Evolutionary conservation across 768 basidiomycete species (phyloP).

Genomic region (Kwoniella bestiolae): DNA sequence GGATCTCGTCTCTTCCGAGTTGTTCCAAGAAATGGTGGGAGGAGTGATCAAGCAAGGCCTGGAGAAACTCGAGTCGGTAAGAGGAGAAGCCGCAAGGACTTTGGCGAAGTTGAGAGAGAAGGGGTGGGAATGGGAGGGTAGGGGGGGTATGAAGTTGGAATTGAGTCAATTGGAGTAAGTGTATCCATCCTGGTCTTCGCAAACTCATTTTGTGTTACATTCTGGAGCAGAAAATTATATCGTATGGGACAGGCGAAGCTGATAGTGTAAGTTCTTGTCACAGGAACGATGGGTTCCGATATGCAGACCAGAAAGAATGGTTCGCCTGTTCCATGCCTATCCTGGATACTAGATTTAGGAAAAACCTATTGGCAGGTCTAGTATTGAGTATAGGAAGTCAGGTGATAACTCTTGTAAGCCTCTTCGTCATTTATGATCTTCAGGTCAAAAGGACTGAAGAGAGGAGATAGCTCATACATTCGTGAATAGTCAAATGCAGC

Average conservation of each 20-base stretch:
- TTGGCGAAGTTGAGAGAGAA: constrained; percentile 15
- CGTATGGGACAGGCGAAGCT: constrained; percentile 1
- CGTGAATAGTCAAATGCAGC: constrained; percentile 31
- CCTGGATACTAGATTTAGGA: constrained; percentile 27
- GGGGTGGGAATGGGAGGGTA: constrained; percentile 20
- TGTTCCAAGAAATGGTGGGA: constrained; percentile 50
- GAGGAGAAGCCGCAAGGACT: constrained; percentile 68
- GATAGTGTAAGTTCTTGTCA: background rate
- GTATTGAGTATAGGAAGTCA: constrained; percentile 80
- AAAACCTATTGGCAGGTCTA: constrained; percentile 63
- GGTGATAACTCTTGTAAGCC: constrained; percentile 79
- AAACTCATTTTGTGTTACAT: too few relatives aligned
- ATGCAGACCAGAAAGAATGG: constrained; percentile 40
- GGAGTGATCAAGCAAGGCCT: constrained; percentile 85
- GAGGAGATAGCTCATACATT: constrained; percentile 83
- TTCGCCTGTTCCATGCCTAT: constrained; percentile 35
- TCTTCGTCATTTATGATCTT: constrained; percentile 1
- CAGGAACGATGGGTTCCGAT: constrained; percentile 33
- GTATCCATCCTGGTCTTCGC: too few relatives aligned
- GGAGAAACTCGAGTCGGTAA: constrained; percentile 87
- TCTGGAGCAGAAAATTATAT: too few relatives aligned
- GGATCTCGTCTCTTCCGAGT: constrained; percentile 7
- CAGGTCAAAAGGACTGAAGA: too few relatives aligned
- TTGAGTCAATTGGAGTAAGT: constrained; percentile 26
- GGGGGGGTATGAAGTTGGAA: constrained; percentile 5